Evolutionary conservation across 2,329 filamentous ascomycete species (phyloP).

Genomic region (Neofusicoccum sp.): DNA sequence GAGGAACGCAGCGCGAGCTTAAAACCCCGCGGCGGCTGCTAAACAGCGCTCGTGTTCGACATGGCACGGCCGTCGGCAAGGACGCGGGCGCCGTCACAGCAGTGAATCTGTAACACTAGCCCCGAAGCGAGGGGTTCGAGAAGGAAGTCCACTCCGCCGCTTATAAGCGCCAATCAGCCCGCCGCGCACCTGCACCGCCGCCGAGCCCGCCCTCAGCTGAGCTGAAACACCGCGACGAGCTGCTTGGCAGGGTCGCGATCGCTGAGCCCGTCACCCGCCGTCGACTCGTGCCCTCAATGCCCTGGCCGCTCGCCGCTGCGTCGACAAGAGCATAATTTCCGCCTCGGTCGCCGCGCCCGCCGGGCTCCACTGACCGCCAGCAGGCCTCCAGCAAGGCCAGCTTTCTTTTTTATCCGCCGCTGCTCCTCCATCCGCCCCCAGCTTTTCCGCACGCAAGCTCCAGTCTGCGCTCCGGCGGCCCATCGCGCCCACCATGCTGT

Average conservation of each 20-base stretch:
- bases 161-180: background rate
- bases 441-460: conserved; percentile 5
- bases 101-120: conserved; percentile 15
- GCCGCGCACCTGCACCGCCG: conserved; percentile 5
- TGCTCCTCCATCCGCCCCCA: background rate
- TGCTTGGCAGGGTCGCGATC: conserved; percentile 11
- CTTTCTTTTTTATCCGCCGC: background rate
- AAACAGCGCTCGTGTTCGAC: conserved; percentile 14
- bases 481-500: conserved; percentile 61
- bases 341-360: conserved; percentile 1
- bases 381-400: conserved; percentile 2
- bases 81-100: background rate
- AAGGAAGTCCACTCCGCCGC: conserved; percentile 1
- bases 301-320: background rate
- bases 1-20: background rate
- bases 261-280: background rate
- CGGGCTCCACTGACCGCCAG: conserved; percentile 3
- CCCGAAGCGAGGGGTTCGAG: conserved; percentile 12
- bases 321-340: background rate
- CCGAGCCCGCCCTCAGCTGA: conserved; percentile 11
- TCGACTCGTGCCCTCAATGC: conserved; percentile 1
- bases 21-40: conserved; percentile 3
- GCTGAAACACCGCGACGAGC: conserved; percentile 9
- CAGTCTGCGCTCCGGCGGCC: conserved; percentile 14
- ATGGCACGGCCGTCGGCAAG: conserved; percentile 5